Evolutionary conservation across 176 grass and related monocot species (phyloP), one percentile per base, ranked within the genome.

Genomic region (Microstegium vimineum): DNA sequence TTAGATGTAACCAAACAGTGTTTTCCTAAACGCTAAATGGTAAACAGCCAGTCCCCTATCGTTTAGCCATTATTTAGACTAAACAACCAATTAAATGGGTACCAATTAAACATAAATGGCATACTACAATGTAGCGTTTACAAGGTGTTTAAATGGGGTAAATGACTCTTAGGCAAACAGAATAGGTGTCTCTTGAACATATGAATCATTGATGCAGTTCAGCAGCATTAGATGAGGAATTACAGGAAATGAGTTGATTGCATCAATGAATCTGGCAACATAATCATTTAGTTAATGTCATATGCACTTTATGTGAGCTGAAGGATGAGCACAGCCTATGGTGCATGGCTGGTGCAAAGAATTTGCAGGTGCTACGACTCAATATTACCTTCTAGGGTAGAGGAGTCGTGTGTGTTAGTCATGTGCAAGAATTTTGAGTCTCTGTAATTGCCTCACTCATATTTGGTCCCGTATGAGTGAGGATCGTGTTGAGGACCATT

Each of bases 161-260:
- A 54, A 54, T 54, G 51, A 54, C 2, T 54, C 6, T 54, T 22
- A 54, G 51, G 51, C 2, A 18, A 52, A 54, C 18, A 54, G 10
- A 62, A 22, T 40, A 32, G 41, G 12, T 25, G 32, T 52, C 33
- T 71, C 33, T 40, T 52, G 16, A 72, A 52, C 25, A 34, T 80
- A 51, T 25, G 16, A n/a, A n/a, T n/a, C n/a, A n/a, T 70, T 33
- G 18, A 80, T 8, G 27, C 20, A 62, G 20, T 30, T 25, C 62
- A 36, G 34, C 14, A 74, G 75, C n/a, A 68, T 67, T 77, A 73
- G 33, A 88, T 88, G 60, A 68, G 4, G 12, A 75, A 69, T 51
- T 41, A 47, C 22, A 79, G 61, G 17, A 75, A 38, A 78, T 65
- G 51, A 52, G 40, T 85, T 81, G 20, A 37, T 81, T 69, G 62